Percentiles rank a stretch among this genome's conserved stretches.
phyloP scores from a whole-genome alignment of 202 grass and related monocot species.

The Panicum virgatum region DNA sequence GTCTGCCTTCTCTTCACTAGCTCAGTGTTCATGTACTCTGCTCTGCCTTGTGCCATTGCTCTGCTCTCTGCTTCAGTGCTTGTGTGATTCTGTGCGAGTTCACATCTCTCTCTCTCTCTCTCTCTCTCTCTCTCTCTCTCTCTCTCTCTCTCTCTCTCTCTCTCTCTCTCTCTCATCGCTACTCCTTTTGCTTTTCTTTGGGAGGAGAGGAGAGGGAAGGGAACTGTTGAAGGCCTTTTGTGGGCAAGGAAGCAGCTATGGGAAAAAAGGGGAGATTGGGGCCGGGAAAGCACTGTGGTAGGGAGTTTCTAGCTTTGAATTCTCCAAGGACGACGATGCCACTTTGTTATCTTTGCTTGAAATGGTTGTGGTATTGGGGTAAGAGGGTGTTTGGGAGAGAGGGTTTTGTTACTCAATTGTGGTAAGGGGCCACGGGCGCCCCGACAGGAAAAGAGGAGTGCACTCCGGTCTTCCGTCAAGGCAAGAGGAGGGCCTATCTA shows the following conservation, averaged over 20 bases:
- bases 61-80: slow-evolving; percentile 19
- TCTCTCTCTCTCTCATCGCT: background rate
- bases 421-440: background rate
- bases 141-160: slow-evolving; percentile 10
- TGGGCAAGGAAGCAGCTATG: slow-evolving; percentile 41
- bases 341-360: background rate
- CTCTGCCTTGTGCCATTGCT: slow-evolving; percentile 6
- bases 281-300: background rate
- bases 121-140: background rate
- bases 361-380: background rate
- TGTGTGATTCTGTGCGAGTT: background rate
- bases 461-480: slow-evolving; percentile 43
- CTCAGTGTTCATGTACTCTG: background rate
- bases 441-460: slow-evolving; percentile 45
- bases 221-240: slow-evolving; percentile 20
- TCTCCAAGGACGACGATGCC: background rate
- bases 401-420: slow-evolving; percentile 20
- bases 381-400: background rate
- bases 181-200: slow-evolving; percentile 40
- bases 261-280: background rate
- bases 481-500: background rate
- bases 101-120: background rate
- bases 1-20: background rate
- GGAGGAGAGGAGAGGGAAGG: slow-evolving; percentile 22
- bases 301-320: slow-evolving; percentile 46